Percentiles rank a stretch among this genome's conserved stretches.
Evolutionary conservation across 2,329 filamentous ascomycete genomes (phyloP).

Genomic region (Claviceps citrina): DNA sequence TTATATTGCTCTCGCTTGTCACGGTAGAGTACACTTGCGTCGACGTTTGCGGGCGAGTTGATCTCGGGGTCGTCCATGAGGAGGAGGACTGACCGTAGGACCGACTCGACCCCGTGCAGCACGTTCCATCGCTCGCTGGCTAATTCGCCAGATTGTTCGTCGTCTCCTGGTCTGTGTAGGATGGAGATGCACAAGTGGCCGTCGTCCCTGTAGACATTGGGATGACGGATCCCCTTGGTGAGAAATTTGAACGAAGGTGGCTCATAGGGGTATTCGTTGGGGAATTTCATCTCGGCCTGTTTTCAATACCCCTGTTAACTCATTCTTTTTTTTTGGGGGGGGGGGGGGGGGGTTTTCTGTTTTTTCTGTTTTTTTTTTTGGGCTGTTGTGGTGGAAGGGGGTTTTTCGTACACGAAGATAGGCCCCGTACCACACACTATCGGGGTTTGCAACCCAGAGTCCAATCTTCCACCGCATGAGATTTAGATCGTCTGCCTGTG

Average conservation of each 20-base stretch:
- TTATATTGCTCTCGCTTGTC: conserved; percentile 58
- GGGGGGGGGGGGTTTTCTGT: background rate
- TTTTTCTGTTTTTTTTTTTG: background rate
- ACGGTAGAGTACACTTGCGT: conserved; percentile 74
- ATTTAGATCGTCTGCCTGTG: conserved; percentile 60
- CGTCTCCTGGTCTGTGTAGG: conserved; percentile 79
- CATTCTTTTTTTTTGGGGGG: background rate
- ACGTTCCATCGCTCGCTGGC: conserved; percentile 91
- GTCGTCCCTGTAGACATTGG: conserved; percentile 87
- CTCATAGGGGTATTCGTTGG: conserved; percentile 73
- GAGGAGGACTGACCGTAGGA: conserved; percentile 80
- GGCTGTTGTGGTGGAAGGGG: conserved; percentile 5
- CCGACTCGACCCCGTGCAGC: conserved; percentile 83
- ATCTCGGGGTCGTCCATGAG: conserved; percentile 90
- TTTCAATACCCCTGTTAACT: background rate
- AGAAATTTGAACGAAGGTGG: conserved; percentile 82
- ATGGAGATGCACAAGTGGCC: conserved; percentile 94
- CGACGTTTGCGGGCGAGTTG: conserved; percentile 85
- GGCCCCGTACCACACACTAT: conserved; percentile 81
- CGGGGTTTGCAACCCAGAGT: conserved; percentile 82
- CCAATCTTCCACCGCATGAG: conserved; percentile 78
- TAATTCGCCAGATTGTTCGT: conserved; percentile 77
- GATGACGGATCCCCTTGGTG: conserved; percentile 63
- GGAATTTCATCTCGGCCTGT: conserved; percentile 72
- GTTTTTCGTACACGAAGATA: conserved; percentile 53